Base-by-base conservation (phyloP, 2,329 filamentous ascomycete genomes). In the Fusarium agapanthi region DNA sequence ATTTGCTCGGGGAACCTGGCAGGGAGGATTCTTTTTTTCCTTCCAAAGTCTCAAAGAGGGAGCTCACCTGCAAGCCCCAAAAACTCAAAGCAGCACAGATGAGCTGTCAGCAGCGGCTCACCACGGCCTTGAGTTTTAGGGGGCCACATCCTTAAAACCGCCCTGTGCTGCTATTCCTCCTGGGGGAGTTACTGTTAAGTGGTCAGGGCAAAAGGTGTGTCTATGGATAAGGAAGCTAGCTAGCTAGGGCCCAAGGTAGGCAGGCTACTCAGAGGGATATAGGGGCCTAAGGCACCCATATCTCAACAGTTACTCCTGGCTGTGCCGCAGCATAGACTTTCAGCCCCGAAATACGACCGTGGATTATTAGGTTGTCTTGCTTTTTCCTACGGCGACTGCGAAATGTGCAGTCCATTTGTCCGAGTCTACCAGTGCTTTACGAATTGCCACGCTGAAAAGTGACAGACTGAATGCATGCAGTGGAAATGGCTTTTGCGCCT, bases 11-110 rank as follows among this genome's bases (percentile, higher is more conserved):
- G 44, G 67, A 63, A 67, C 55, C 37, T 64, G 34, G 35, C 69
- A 71, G 45, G 65, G 69, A 71, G 69, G 57, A 72, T 72, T 71
- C 63, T 65, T 71, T 71, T 69, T 69, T 58, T 20, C 65, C 62
- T 69, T 47, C 43, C 30, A 57, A 28, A 57, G 30, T 57, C 66
- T 69, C 65, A 69, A 69, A 41, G 44, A 69, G 65, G 68, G 53
- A 71, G 57, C 40, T 71, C 54, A 57, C 43, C 38, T 69, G 63
- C 68, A 72, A 44, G 68, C 65, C 65, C 65, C 34, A n/a, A 18
- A 69, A 69, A 69, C 64, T 69, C 44, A 57, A 69, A 69, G 45
- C 47, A 34, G 24, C 44, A 72, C 55, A 65, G 58, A 69, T 41
- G 26, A 65, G 37, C 65, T 69, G 58, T 69, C 65, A 69, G 28